These are phyloP conservation scores for Aspergillus sp. DNA, from an alignment of 2,329 filamentous ascomycete species.

Conservation along the genomic window DNA sequence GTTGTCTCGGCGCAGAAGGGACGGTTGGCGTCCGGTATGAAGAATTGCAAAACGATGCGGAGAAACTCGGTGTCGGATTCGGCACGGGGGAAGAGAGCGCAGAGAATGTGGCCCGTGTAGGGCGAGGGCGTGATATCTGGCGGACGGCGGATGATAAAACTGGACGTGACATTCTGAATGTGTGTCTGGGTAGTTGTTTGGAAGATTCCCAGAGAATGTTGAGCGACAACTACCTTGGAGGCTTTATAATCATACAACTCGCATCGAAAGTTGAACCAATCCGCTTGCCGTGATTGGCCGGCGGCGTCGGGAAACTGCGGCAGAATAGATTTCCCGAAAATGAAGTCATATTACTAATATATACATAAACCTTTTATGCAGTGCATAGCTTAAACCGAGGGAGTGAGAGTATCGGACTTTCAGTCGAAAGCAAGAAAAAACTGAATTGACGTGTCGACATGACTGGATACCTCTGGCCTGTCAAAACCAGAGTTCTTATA, in stretches of 20 bases:
- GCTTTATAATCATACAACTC: conserved; percentile 25
- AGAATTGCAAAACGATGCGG: conserved; percentile 30
- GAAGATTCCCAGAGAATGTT: background rate
- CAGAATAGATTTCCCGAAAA: conserved; percentile 24
- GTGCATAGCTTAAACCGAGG: background rate
- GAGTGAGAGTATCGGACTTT: no score
- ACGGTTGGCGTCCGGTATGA: conserved; percentile 16
- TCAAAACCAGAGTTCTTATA: background rate
- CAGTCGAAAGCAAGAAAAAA: no score
- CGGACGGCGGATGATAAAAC: conserved; percentile 26
- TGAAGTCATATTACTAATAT: conserved; percentile 5
- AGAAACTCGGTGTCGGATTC: conserved; percentile 24
- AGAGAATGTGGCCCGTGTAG: conserved; percentile 12
- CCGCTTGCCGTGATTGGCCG: conserved; percentile 30
- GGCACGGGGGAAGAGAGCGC: conserved; percentile 25
- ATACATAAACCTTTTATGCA: background rate
- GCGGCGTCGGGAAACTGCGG: conserved; percentile 20
- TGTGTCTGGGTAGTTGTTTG: background rate
- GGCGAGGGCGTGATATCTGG: conserved; percentile 23
- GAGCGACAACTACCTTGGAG: conserved; percentile 3
- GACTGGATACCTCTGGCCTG: no score
- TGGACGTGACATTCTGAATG: conserved; percentile 30
- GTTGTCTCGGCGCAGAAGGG: conserved; percentile 1
- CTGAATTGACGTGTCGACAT: no score
- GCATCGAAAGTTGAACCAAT: conserved; percentile 21